phyloP scores from a whole-genome alignment of 108 stramenopile genomes.

The Cyclotella atomus region DNA sequence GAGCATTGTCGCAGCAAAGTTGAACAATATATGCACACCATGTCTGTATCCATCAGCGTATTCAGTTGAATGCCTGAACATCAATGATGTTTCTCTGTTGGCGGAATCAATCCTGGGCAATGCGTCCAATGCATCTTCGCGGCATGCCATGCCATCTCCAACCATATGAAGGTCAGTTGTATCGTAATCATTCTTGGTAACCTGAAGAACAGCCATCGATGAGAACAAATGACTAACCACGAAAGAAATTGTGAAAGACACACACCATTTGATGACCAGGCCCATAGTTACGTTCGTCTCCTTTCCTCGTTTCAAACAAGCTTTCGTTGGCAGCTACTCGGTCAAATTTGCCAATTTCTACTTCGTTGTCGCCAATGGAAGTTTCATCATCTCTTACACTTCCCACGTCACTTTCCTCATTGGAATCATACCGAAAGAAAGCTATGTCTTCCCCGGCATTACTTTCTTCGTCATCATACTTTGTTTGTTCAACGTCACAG shows the following conservation, averaged over 20 bases:
- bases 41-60: neutral
- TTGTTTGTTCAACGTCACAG: no score
- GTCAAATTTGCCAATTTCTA: no score
- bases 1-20: neutral
- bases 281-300: neutral
- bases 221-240: neutral
- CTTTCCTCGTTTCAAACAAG: no score
- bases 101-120: neutral
- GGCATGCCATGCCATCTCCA: neutral
- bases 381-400: no score
- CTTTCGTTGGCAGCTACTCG: no score
- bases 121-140: neutral
- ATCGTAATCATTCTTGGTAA: neutral
- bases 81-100: neutral
- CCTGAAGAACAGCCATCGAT: neutral
- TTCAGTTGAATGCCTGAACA: neutral
- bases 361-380: no score
- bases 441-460: no score
- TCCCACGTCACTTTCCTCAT: no score
- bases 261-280: neutral
- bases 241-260: neutral
- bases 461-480: no score
- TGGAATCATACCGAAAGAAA: no score
- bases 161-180: neutral
- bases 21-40: neutral